A percentile compares a stretch with the other conserved stretches of the same genome.
phyloP scores from a whole-genome alignment of 768 basidiomycete genomes.

The Multifurca ochricompacta region DNA sequence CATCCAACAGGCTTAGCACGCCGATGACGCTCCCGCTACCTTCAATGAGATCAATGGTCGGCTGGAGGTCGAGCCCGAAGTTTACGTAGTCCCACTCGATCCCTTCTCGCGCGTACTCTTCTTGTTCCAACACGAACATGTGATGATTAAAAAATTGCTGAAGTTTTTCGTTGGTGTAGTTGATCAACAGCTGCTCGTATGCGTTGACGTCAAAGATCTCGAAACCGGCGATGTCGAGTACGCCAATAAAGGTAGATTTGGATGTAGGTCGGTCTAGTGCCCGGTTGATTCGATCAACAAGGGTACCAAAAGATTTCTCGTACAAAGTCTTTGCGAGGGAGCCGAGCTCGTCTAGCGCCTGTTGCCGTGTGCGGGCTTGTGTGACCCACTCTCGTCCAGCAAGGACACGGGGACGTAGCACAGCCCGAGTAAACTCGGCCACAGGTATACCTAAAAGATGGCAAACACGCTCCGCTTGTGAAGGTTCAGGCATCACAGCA shows the following conservation, averaged over 20 bases:
- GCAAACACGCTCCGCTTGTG: slow-evolving; percentile 84
- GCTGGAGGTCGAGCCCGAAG: slow-evolving; percentile 94
- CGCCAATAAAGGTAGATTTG: slow-evolving; percentile 93
- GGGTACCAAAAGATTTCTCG: slow-evolving; percentile 90
- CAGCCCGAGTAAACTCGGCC: slow-evolving; percentile 80
- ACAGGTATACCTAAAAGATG: slow-evolving; percentile 86
- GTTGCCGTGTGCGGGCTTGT: slow-evolving; percentile 83
- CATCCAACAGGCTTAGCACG: slow-evolving; percentile 87
- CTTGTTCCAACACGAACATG: slow-evolving; percentile 99
- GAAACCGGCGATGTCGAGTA: slow-evolving; percentile 98
- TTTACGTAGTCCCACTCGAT: slow-evolving; percentile 99
- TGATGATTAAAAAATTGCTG: slow-evolving; percentile 99
- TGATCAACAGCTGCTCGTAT: slow-evolving; percentile 97
- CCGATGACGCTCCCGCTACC: slow-evolving; percentile 65
- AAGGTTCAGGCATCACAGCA: slow-evolving; percentile 67
- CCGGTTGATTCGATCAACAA: slow-evolving; percentile 92
- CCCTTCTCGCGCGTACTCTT: slow-evolving; percentile 92
- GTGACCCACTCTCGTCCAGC: slow-evolving; percentile 97
- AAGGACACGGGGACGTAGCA: slow-evolving; percentile 82
- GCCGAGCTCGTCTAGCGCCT: slow-evolving; percentile 87
- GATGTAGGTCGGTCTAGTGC: slow-evolving; percentile 90
- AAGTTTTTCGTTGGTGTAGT: slow-evolving; percentile 97
- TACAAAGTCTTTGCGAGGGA: slow-evolving; percentile 93
- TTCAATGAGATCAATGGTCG: slow-evolving; percentile 97
- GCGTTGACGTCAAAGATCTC: slow-evolving; percentile 94